Evolutionary conservation across 495 filamentous ascomycete species (phyloP), one percentile per base, ranked within the genome.

Genomic region (Annulohypoxylon moriforme): DNA sequence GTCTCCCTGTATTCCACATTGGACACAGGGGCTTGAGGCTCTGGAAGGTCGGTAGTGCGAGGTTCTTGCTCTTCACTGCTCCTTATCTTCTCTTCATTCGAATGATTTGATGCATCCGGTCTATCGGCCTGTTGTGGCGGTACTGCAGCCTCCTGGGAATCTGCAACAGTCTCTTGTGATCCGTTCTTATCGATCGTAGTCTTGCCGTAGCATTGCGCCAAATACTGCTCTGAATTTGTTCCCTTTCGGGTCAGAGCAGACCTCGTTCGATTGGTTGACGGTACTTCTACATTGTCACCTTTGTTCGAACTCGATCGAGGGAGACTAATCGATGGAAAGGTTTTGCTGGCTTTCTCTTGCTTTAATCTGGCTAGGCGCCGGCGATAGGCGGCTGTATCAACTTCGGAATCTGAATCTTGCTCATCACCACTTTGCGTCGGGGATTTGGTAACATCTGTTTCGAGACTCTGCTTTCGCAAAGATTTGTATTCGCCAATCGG

Each of bases 301-400:
- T 74, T 65, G 24, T 74, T 71, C 8, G 42, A 18, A 52, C 29
- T 62, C n/a, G 74, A 60, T n/a, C 64, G 77, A 14, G 76, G 64
- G n/a, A 85, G 59, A 61, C 69, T 80, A 25, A 85, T 81, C 24
- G 72, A 67, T 1, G 72, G 77, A 9, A 85, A 74, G 6, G 78
- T 74, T 50, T 69, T 79, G 22, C 77, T 65, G 0, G 79, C 83
- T 25, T 75, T 80, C 46, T 81, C 75, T 50, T 81, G 77, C 18
- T 71, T 80, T 11, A 64, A 59, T 34, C 56, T 76, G 10, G 74
- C 80, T 56, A 72, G 64, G 11, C 47, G 71, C 29, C 74, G 76
- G 6, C 76, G 76, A 38, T 59, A 33, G 13, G 66, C 62, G 56
- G 36, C 56, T 8, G 40, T 18, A 11, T 76, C 74, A 5, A 42